These are phyloP conservation scores for Geotrichum reessii DNA, from an alignment of 1,139 yeast genomes.

Conservation along the genomic window DNA sequence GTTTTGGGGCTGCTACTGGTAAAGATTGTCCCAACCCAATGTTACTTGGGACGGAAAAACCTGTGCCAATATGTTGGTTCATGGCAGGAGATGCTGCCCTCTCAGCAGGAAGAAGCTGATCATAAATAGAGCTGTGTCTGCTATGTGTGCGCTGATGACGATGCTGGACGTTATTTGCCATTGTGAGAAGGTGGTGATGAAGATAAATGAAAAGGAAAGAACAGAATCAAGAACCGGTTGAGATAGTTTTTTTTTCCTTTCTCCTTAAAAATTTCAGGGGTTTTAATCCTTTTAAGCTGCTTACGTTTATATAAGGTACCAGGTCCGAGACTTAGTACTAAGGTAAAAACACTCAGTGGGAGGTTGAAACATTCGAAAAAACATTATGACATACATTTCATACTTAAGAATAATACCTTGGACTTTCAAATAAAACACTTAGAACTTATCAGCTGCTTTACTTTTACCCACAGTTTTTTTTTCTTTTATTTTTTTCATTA, in stretches of 20 bases:
- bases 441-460: not conserved
- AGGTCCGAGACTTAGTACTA: not conserved
- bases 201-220: not conserved
- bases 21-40: not conserved
- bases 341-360: not conserved
- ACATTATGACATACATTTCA: no score
- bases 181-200: not conserved
- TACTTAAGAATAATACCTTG: not conserved
- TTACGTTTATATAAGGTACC: not conserved
- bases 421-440: not conserved
- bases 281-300: not conserved
- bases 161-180: not conserved
- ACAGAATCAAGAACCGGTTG: not conserved
- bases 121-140: slow-evolving; percentile 5
- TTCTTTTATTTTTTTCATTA: not conserved
- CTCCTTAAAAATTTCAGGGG: not conserved
- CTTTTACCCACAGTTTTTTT: no score
- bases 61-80: slow-evolving; percentile 4
- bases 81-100: slow-evolving; percentile 1
- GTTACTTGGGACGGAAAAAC: not conserved
- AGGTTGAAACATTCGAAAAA: not conserved
- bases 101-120: not conserved
- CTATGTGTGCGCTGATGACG: slow-evolving; percentile 3
- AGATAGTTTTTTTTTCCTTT: not conserved
- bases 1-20: not conserved